Base-by-base conservation (phyloP, 768 basidiomycete genomes). In the Nidularia pulvinata region DNA sequence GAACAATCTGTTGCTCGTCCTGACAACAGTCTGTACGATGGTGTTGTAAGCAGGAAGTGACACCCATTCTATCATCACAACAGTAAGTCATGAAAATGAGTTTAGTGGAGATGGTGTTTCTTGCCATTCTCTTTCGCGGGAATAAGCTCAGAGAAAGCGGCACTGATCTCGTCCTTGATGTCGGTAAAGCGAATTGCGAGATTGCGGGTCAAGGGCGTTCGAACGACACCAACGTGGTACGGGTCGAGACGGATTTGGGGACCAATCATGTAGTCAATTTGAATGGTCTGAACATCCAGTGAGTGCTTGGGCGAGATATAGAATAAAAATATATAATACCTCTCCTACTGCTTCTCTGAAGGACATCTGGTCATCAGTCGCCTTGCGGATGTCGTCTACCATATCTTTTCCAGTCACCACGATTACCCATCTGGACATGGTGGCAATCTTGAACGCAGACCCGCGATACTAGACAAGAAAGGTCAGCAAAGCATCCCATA, bases 1-100 rank as follows among this genome's bases (percentile, higher is more conserved):
- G 46, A 81, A 75, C 0, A 71, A 42, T 16, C 77, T 67, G 50
- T 72, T 76, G 51, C 62, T 75, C 3, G 64, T 59, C 46, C 78
- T 67, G 22, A 67, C 64, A 22, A 80, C 61, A 9, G 79, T 56
- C 33, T 64, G 33, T 51, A 61, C 65, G 5, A 67, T 59, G 0
- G 50, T 57, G 1, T 56, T 45, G 11, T 69, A 45, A 2, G 59
- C 68, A 1, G 64, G 57, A 1, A 78, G 46, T 7, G 52, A 56
- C 32, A 61, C 61, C 78, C 78, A 79, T n/a, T 73, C 75, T 76
- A 14, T 46, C 37, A 11, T n/a, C 11, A 37, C 13, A 13, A 25
- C 13, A 1, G 13, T 1, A 46, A 9, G 11, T 48, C 19, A 5
- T 34, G n/a, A 30, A 43, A 2, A 37, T 3, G 30, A 51, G 7